These are phyloP conservation scores for Dioscorea dumetorum DNA, from an alignment of 106 monocot species.

Conservation along the genomic window DNA sequence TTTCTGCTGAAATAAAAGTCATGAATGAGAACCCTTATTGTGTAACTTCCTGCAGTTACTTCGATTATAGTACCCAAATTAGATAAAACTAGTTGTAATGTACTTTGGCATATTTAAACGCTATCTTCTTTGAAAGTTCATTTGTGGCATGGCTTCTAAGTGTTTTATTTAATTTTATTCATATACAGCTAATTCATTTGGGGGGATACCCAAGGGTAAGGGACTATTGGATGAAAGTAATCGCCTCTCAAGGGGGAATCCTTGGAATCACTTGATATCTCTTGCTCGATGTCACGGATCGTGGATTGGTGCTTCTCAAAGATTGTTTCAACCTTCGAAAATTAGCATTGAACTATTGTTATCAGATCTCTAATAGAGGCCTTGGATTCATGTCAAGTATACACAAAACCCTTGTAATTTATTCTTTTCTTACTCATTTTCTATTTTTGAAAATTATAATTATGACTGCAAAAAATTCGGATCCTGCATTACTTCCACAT, in stretches of 20 bases:
- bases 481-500: too few species aligned
- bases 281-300: conserved; percentile 86
- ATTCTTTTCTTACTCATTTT: neutral
- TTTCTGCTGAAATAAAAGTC: too few species aligned
- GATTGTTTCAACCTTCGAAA: conserved; percentile 57
- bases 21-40: too few species aligned
- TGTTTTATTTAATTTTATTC: neutral
- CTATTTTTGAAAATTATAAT: neutral
- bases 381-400: conserved; percentile 58
- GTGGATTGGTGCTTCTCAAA: conserved; percentile 51
- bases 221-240: conserved; percentile 77
- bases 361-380: too few species aligned
- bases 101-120: too few species aligned
- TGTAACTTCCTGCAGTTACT: too few species aligned
- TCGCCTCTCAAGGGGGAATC: conserved; percentile 86
- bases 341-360: conserved; percentile 74
- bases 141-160: neutral
- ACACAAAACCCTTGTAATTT: neutral
- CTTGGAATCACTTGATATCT: conserved; percentile 87
- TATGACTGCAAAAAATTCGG: too few species aligned
- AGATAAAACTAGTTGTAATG: too few species aligned
- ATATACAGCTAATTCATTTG: conserved; percentile 66
- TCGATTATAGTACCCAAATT: too few species aligned
- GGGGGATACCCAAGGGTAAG: conserved; percentile 91
- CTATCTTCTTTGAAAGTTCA: too few species aligned